These are phyloP conservation scores for Xylaria sp. DNA, from an alignment of 2,329 filamentous ascomycete genomes.

Conservation along the genomic window DNA sequence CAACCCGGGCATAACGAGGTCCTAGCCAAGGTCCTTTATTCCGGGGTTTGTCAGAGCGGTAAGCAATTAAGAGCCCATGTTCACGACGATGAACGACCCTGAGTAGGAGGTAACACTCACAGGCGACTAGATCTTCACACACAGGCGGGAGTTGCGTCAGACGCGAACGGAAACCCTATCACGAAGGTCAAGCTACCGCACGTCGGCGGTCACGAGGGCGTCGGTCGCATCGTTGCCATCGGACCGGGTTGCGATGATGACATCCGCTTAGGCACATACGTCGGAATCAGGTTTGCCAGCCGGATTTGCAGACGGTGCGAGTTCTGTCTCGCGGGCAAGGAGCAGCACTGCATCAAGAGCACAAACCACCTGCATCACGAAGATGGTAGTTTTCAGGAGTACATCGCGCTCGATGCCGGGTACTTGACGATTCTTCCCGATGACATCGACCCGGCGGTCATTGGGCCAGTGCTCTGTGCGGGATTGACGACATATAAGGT, in stretches of 20 bases:
- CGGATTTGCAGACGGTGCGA: conserved; percentile 57
- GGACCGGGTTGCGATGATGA: conserved; percentile 52
- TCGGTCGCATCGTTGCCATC: conserved; percentile 55
- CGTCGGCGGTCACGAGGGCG: conserved; percentile 59
- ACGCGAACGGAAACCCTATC: conserved; percentile 53
- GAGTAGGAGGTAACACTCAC: background rate
- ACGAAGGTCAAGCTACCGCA: conserved; percentile 58
- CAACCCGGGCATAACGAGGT: conserved; percentile 55
- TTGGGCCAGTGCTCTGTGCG: conserved; percentile 57
- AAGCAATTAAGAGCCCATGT: conserved; percentile 20
- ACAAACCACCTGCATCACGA: conserved; percentile 60
- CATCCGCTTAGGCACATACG: conserved; percentile 53
- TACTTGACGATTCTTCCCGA: conserved; percentile 57
- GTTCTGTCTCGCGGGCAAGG: conserved; percentile 55
- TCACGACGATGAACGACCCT: background rate
- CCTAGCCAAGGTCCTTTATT: conserved; percentile 58
- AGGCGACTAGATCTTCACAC: conserved; percentile 53
- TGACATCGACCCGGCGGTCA: conserved; percentile 55
- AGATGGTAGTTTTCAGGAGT: conserved; percentile 59
- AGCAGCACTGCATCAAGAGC: conserved; percentile 52
- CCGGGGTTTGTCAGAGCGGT: conserved; percentile 59
- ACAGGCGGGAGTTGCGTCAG: conserved; percentile 52
- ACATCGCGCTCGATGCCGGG: conserved; percentile 57
- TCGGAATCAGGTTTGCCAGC: conserved; percentile 57
- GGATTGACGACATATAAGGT: conserved; percentile 58